Base-by-base conservation (phyloP, 768 basidiomycete genomes). In the Guyanaporus albipodus region DNA sequence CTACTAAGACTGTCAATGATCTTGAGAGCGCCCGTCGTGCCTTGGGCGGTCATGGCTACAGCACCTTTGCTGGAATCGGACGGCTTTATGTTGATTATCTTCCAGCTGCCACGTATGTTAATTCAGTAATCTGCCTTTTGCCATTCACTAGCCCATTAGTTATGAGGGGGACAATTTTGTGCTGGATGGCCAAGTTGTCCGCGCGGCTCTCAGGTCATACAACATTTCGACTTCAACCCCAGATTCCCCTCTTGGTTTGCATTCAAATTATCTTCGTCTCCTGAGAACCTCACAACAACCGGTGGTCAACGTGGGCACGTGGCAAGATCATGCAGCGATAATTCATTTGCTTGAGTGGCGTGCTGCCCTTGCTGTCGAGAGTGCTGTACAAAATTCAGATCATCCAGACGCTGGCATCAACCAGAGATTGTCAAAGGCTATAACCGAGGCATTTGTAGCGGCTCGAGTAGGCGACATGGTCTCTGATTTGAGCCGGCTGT, bases 151-250 rank as follows among this genome's bases (percentile, higher is more conserved):
- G 15, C 26, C 9, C 34, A 0, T 6, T 49, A 85, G 83, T 3
- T 87, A 78, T 52, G 87, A 89, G 67, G 86, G 87, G 12, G 87
- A 90, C 57, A 89, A 90, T 59, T 88, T 76, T 50, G 82, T 88
- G 6, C 73, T 90, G 10, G 82, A 86, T 53, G 73, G 78, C 38
- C 87, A 90, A 64, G 85, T 87, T 27, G 78, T 85, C 27, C 78
- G 85, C 19, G 79, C 83, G 0, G 83, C 84, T 3, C 64, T 86
- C 23, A 89, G 87, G 54, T 73, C 83, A 0, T 75, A 74, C 56
- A 52, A 58, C 14, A 74, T 77, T 1, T 79, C 78, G 0, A 71
- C 75, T 12, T 49, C 45, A 14, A 14, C 38, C 17, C 37, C 54
- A 1, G 27, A 28, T 14, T 46, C 29, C 23, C 48, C 53, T 14